Percentiles rank a stretch among this genome's conserved stretches.
These are phyloP conservation scores for Neostapfia colusana DNA, from an alignment of 176 grass and related monocot species.

Conservation along the genomic window DNA sequence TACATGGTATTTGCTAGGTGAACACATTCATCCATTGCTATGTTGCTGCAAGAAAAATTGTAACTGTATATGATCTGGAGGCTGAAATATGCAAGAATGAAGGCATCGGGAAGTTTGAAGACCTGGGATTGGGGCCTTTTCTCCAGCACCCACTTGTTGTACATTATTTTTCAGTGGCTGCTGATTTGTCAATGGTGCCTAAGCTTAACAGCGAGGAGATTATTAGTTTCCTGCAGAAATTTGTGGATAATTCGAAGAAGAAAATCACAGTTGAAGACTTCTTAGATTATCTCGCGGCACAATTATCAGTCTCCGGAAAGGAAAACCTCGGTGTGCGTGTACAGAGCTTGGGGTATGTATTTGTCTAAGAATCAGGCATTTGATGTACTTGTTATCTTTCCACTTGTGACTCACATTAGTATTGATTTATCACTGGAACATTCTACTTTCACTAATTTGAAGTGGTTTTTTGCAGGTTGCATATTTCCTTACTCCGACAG, in stretches of 20 bases:
- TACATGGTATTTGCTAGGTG: slow-evolving; percentile 57
- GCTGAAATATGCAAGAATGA: slow-evolving; percentile 85
- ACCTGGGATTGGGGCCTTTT: slow-evolving; percentile 78
- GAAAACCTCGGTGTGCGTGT: slow-evolving; percentile 79
- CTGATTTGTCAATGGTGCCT: slow-evolving; percentile 53
- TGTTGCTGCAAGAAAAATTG: slow-evolving; percentile 67
- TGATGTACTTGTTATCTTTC: slow-evolving; percentile 34
- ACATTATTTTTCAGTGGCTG: slow-evolving; percentile 67
- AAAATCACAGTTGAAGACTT: slow-evolving; percentile 65
- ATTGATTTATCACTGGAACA: not conserved
- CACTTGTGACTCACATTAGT: not conserved
- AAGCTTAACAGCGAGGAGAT: slow-evolving; percentile 72
- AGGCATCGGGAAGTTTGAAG: slow-evolving; percentile 70
- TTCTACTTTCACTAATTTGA: slow-evolving; percentile 41
- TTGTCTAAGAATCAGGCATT: not conserved
- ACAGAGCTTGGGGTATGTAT: slow-evolving; percentile 74
- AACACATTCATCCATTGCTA: slow-evolving; percentile 89
- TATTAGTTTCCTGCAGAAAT: slow-evolving; percentile 51
- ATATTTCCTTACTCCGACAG: slow-evolving; percentile 63
- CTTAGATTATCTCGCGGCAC: slow-evolving; percentile 63
- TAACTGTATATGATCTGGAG: slow-evolving; percentile 79
- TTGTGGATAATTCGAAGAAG: slow-evolving; percentile 51
- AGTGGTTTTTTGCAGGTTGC: slow-evolving; percentile 61
- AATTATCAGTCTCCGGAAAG: slow-evolving; percentile 56
- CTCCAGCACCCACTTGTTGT: slow-evolving; percentile 60